These are phyloP conservation scores for Xylariaceae sp. DNA, from an alignment of 2,329 filamentous ascomycete species.

Conservation along the genomic window DNA sequence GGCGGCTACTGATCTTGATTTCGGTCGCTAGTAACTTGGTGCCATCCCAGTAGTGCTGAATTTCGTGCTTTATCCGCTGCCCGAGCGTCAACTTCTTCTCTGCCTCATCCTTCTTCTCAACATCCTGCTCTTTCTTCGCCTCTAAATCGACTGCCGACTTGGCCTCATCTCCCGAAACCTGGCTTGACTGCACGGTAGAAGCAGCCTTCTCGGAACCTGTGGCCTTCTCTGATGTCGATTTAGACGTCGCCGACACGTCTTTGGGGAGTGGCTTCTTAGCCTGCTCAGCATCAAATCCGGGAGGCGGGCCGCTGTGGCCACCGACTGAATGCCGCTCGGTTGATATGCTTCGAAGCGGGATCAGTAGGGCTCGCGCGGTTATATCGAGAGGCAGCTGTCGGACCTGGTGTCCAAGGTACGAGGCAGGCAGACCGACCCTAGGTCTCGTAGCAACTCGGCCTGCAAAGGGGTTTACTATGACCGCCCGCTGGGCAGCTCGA, in stretches of 20 bases:
- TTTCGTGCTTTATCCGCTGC: constrained; percentile 94
- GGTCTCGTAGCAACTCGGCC: constrained; percentile 44
- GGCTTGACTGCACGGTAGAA: constrained; percentile 27
- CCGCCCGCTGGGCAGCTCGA: constrained; percentile 50
- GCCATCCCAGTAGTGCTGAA: constrained; percentile 94
- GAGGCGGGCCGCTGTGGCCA: constrained; percentile 63
- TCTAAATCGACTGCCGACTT: constrained; percentile 56
- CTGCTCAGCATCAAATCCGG: constrained; percentile 84
- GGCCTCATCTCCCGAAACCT: constrained; percentile 32
- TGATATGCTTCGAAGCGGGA: constrained; percentile 51
- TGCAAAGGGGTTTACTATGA: constrained; percentile 48
- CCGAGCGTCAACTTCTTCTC: constrained; percentile 81
- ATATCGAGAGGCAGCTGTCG: constrained; percentile 42
- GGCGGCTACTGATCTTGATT: constrained; percentile 82
- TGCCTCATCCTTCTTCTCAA: constrained; percentile 59
- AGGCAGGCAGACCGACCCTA: constrained; percentile 42
- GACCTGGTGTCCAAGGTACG: constrained; percentile 43
- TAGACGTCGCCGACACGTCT: constrained; percentile 38
- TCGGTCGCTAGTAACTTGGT: constrained; percentile 91
- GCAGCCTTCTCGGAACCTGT: constrained; percentile 27
- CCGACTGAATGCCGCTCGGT: constrained; percentile 55
- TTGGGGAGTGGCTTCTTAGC: constrained; percentile 77
- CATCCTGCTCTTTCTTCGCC: constrained; percentile 55
- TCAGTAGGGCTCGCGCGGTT: constrained; percentile 51
- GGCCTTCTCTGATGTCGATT: constrained; percentile 32